A percentile compares a stretch with the other conserved stretches of the same genome.
Evolutionary conservation across 495 filamentous ascomycete species (phyloP).

Genomic region (Glarea lozoyensis): DNA sequence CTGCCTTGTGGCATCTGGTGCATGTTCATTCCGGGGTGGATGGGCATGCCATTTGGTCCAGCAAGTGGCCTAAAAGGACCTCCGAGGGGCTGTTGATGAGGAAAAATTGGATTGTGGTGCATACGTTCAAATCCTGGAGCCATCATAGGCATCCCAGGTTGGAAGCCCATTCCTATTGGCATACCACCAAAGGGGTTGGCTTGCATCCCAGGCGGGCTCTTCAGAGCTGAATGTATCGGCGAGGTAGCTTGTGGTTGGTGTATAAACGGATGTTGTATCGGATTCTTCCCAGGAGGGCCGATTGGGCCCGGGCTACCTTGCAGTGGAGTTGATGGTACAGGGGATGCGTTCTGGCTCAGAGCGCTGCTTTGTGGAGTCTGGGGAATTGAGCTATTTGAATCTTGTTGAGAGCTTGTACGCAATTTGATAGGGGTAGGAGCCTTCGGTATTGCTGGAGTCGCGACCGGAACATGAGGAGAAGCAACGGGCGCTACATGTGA

Average conservation of each 20-base stretch:
- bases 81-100: slow-evolving; percentile 27
- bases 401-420: slow-evolving; percentile 75
- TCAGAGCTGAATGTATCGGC: slow-evolving; percentile 29
- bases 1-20: slow-evolving; percentile 53
- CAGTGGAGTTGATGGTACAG: slow-evolving; percentile 45
- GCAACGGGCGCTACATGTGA: slow-evolving; percentile 42
- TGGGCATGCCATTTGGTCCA: slow-evolving; percentile 48
- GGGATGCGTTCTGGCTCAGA: slow-evolving; percentile 58
- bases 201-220: slow-evolving; percentile 37
- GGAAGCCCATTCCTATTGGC: slow-evolving; percentile 35
- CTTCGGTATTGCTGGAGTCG: slow-evolving; percentile 77
- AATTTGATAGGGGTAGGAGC: slow-evolving; percentile 66
- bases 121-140: slow-evolving; percentile 33
- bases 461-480: slow-evolving; percentile 71
- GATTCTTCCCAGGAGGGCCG: slow-evolving; percentile 35
- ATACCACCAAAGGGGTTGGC: slow-evolving; percentile 16
- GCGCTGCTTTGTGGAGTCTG: slow-evolving; percentile 46
- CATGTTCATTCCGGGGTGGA: slow-evolving; percentile 46
- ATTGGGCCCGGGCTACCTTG: slow-evolving; percentile 49
- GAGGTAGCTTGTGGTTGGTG: slow-evolving; percentile 34
- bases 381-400: slow-evolving; percentile 60
- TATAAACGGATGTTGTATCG: slow-evolving; percentile 25
- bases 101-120: slow-evolving; percentile 47
- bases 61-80: slow-evolving; percentile 46
- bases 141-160: slow-evolving; percentile 46